A percentile compares a stretch with the other conserved stretches of the same genome.
phyloP scores from a whole-genome alignment of 2,329 filamentous ascomycete genomes.

The Phyllosticta ampelicida region DNA sequence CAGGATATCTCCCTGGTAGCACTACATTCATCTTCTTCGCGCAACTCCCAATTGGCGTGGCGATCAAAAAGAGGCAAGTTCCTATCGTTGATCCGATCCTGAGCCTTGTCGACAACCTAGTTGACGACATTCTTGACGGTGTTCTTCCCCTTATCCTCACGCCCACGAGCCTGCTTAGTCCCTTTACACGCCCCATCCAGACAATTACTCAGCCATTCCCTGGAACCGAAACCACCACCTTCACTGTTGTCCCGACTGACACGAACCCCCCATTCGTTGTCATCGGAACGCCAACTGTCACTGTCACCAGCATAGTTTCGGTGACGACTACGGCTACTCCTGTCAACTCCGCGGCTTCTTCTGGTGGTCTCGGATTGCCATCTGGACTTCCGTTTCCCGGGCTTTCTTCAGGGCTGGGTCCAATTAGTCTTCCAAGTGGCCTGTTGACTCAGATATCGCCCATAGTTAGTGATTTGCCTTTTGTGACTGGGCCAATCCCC shows the following conservation, averaged over 20 bases:
- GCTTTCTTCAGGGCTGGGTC: background rate
- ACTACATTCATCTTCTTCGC: background rate
- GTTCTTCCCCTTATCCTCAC: background rate
- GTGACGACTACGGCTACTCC: background rate
- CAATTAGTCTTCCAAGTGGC: background rate
- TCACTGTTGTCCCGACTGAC: background rate
- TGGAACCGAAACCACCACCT: background rate
- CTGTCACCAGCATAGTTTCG: background rate
- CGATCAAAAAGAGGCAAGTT: background rate
- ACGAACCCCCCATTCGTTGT: background rate
- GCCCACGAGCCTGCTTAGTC: background rate
- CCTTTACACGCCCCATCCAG: background rate
- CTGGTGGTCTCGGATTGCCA: background rate
- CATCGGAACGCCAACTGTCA: background rate
- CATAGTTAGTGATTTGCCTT: background rate
- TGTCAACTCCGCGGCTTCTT: background rate
- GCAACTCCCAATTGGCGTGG: background rate
- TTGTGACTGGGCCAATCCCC: background rate
- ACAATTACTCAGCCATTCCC: background rate
- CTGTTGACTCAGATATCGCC: background rate
- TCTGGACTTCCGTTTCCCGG: background rate
- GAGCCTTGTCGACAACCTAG: background rate
- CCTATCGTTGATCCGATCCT: background rate
- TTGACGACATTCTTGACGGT: background rate
- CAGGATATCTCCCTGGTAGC: background rate